Evolutionary conservation across 371 early-diverging fungal species (phyloP).

Genomic region (Capniomyces stellatus): DNA sequence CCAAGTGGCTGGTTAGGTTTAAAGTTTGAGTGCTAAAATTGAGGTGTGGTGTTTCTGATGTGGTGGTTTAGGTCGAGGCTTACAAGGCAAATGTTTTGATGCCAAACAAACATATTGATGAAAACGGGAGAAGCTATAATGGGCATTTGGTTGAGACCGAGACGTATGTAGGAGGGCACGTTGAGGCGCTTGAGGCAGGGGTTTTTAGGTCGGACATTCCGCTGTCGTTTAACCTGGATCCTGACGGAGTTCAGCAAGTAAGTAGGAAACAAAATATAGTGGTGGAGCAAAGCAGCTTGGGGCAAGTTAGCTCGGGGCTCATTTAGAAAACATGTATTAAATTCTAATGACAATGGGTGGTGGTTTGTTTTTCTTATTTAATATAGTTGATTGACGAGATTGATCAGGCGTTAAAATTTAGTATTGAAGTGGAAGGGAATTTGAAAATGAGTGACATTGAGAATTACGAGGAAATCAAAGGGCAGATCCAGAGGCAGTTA

Average conservation of each 20-base stretch:
- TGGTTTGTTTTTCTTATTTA: too few species aligned
- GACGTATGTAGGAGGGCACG: conserved; percentile 98
- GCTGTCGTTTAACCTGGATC: conserved; percentile 66
- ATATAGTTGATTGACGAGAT: conserved; percentile 78
- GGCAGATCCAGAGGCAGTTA: conserved; percentile 37
- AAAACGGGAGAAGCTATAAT: conserved; percentile 56
- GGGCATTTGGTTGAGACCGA: conserved; percentile 88
- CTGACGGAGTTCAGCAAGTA: conserved; percentile 52
- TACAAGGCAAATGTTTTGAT: conserved; percentile 83
- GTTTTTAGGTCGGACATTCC: conserved; percentile 96
- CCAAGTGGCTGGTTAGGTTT: too few species aligned
- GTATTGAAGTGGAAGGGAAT: conserved; percentile 66
- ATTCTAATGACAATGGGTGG: too few species aligned
- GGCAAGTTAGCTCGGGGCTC: too few species aligned
- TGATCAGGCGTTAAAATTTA: conserved; percentile 81
- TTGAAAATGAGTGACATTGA: conserved; percentile 40
- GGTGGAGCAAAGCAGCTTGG: too few species aligned
- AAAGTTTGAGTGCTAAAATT: too few species aligned
- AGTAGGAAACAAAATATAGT: too few species aligned
- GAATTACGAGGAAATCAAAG: conserved; percentile 57
- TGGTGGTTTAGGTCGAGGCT: conserved; percentile 41
- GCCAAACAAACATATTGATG: conserved; percentile 84
- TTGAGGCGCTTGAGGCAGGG: conserved; percentile 97
- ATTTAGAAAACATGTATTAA: too few species aligned
- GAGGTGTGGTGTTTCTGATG: too few species aligned